phyloP scores from a whole-genome alignment of 2,329 filamentous ascomycete species.

The Coniochaeta pulveracea region DNA sequence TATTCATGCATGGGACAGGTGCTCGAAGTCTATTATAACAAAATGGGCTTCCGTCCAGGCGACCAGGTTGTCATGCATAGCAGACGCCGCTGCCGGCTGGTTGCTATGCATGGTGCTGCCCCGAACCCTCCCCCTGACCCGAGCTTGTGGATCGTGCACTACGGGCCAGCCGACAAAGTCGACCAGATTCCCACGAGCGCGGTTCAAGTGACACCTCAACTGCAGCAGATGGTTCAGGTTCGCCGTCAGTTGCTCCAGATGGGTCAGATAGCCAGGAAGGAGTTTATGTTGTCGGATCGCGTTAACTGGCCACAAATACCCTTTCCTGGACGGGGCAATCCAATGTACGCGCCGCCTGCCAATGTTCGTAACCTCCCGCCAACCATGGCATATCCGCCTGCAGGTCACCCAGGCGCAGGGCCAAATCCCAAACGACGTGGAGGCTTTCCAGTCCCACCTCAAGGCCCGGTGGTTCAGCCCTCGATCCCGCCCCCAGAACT shows the following conservation, averaged over 20 bases:
- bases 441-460: slow-evolving; percentile 18
- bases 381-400: slow-evolving; percentile 50
- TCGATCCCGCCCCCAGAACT: slow-evolving; percentile 20
- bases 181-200: slow-evolving; percentile 61
- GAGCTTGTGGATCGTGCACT: slow-evolving; percentile 85
- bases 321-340: slow-evolving; percentile 45
- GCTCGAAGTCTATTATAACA: slow-evolving; percentile 80
- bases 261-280: slow-evolving; percentile 76
- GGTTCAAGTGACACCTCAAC: slow-evolving; percentile 52
- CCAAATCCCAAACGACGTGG: slow-evolving; percentile 42
- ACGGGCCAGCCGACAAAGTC: slow-evolving; percentile 63
- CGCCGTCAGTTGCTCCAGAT: slow-evolving; percentile 57
- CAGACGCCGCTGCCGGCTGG: slow-evolving; percentile 75
- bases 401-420: slow-evolving; percentile 28
- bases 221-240: slow-evolving; percentile 48
- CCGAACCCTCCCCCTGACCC: slow-evolving; percentile 65
- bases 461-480: slow-evolving; percentile 6
- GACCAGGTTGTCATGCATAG: slow-evolving; percentile 68
- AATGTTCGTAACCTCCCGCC: slow-evolving; percentile 40
- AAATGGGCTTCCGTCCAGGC: slow-evolving; percentile 66
- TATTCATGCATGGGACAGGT: slow-evolving; percentile 47
- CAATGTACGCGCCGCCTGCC: slow-evolving; percentile 35
- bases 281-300: slow-evolving; percentile 88
- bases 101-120: slow-evolving; percentile 57
- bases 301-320: slow-evolving; percentile 82